These are phyloP conservation scores for Scorias spongiosa DNA, from an alignment of 2,329 filamentous ascomycete species.

Conservation along the genomic window DNA sequence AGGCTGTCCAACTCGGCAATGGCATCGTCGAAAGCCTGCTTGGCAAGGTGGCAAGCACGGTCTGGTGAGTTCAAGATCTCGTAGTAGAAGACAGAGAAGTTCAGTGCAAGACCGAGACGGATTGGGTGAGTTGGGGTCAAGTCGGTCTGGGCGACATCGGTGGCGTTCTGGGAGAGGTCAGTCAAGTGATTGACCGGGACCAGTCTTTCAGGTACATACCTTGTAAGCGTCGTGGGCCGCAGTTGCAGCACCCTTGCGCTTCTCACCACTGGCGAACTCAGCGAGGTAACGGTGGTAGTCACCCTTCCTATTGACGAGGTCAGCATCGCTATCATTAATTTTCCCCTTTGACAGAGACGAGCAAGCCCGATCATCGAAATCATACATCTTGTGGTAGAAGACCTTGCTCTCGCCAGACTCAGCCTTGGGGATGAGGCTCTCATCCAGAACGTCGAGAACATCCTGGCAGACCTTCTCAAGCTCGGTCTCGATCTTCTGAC, in stretches of 20 bases:
- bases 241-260: slow-evolving; percentile 76
- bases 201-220: slow-evolving; percentile 39
- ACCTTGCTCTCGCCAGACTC: slow-evolving; percentile 97
- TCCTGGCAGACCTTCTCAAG: slow-evolving; percentile 97
- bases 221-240: slow-evolving; percentile 94
- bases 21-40: slow-evolving; percentile 97
- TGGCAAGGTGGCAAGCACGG: slow-evolving; percentile 93
- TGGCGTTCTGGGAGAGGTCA: slow-evolving; percentile 55
- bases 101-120: slow-evolving; percentile 89
- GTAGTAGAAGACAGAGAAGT: slow-evolving; percentile 99
- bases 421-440: slow-evolving; percentile 87
- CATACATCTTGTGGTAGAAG: slow-evolving; percentile 99
- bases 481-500: slow-evolving; percentile 94
- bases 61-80: slow-evolving; percentile 98
- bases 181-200: slow-evolving; percentile 6
- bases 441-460: slow-evolving; percentile 85
- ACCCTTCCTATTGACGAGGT: slow-evolving; percentile 57
- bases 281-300: slow-evolving; percentile 93
- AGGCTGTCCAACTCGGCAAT: slow-evolving; percentile 97
- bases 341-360: neutral
- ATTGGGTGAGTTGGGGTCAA: slow-evolving; percentile 96
- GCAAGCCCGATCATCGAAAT: slow-evolving; percentile 10
- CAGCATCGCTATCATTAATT: slow-evolving; percentile 2
- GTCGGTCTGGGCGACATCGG: slow-evolving; percentile 95
- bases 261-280: slow-evolving; percentile 84